These are phyloP conservation scores for Lactarius hatsudake DNA, from an alignment of 768 basidiomycete species.

Conservation along the genomic window DNA sequence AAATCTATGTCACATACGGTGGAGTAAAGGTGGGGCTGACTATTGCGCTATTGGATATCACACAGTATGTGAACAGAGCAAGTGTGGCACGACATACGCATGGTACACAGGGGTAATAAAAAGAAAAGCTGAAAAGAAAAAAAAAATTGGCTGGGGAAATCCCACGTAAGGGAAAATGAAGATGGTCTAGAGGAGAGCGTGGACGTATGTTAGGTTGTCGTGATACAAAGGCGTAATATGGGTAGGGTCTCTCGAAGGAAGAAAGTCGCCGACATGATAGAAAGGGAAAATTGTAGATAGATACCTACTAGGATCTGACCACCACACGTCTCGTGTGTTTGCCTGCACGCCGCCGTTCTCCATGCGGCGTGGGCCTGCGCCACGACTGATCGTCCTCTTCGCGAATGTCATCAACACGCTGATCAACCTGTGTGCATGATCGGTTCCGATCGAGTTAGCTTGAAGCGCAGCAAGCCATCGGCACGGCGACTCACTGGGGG, in stretches of 20 bases:
- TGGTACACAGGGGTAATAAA: conserved; percentile 17
- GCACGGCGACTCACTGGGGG: conserved; percentile 23
- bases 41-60: conserved; percentile 19
- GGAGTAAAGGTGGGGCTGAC: not conserved
- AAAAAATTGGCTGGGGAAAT: not conserved
- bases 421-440: conserved; percentile 25
- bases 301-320: conserved; percentile 27
- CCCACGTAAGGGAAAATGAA: not conserved
- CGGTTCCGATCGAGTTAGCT: conserved; percentile 21
- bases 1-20: not conserved
- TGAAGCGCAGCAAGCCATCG: conserved; percentile 14
- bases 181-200: not conserved
- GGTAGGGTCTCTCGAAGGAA: conserved; percentile 3
- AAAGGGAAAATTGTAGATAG: too few species aligned
- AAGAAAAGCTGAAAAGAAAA: not conserved
- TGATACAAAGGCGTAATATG: conserved; percentile 8
- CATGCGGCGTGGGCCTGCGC: conserved; percentile 69
- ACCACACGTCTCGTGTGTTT: conserved; percentile 78
- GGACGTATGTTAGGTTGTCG: not conserved
- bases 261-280: conserved; percentile 10
- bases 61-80: conserved; percentile 11
- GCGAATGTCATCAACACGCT: conserved; percentile 44
- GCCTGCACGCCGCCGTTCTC: conserved; percentile 71
- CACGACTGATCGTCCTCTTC: conserved; percentile 66
- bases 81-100: conserved; percentile 16